These are phyloP conservation scores for Neonothopanus nambi DNA, from an alignment of 1,284 basidiomycete species.

Conservation along the genomic window DNA sequence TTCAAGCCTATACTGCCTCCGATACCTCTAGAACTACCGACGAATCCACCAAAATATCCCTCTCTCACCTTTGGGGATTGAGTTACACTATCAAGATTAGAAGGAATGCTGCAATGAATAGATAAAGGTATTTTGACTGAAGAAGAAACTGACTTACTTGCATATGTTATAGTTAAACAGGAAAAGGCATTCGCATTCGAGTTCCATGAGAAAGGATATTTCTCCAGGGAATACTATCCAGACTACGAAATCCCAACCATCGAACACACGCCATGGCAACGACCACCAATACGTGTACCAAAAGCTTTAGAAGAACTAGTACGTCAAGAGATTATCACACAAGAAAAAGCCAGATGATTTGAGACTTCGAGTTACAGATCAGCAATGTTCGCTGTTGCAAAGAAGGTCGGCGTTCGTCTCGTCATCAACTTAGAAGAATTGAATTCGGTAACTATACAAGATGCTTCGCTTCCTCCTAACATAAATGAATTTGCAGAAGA, in stretches of 20 bases:
- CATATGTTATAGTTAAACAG: conserved; percentile 20
- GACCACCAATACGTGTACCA: conserved; percentile 31
- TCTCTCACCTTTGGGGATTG: conserved; percentile 14
- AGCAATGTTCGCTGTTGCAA: conserved; percentile 30
- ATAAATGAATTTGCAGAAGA: too few relatives aligned
- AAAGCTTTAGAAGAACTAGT: conserved; percentile 23
- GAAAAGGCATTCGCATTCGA: conserved; percentile 27
- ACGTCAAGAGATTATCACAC: conserved; percentile 32
- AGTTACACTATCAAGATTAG: conserved; percentile 19
- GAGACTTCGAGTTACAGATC: conserved; percentile 33
- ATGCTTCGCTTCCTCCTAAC: conserved; percentile 28
- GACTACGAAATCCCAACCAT: too few relatives aligned
- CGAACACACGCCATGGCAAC: too few relatives aligned
- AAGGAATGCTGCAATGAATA: conserved; percentile 19
- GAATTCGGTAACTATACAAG: conserved; percentile 32
- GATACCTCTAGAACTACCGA: conserved; percentile 16
- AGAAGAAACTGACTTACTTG: too few relatives aligned
- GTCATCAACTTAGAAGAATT: conserved; percentile 33
- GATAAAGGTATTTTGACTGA: conserved; percentile 17
- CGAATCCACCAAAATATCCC: conserved; percentile 18
- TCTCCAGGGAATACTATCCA: conserved; percentile 32
- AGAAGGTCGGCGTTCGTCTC: conserved; percentile 31
- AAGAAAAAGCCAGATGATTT: conserved; percentile 29
- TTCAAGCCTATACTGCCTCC: conserved; percentile 13
- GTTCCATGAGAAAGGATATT: conserved; percentile 30